Evolutionary conservation across 2,329 filamentous ascomycete genomes (phyloP), one percentile per base, ranked within the genome.

Genomic region (Trichoderma sp.): DNA sequence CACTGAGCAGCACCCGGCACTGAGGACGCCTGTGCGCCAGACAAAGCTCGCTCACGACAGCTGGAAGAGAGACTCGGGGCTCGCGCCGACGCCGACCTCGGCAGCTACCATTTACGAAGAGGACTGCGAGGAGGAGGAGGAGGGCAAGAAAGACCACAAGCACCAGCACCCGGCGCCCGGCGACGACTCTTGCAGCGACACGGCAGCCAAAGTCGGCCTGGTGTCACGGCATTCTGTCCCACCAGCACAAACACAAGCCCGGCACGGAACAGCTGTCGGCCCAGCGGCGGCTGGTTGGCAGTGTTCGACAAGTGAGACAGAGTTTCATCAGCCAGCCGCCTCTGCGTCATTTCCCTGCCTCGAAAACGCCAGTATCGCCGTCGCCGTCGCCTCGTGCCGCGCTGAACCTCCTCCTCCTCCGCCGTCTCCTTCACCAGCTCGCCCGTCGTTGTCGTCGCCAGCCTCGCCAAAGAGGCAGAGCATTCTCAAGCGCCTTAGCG

Each of bases 1-100:
- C 12, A 76, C 77, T 2, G 84, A 87, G 74, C 80, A 86, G 74
- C 85, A 87, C 71, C 85, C 85, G 22, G 82, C 84, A 17, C 79
- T 87, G 64, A 81, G 85, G 32, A 68, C 68, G 25, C 68, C 72
- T 5, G 35, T 69, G 10, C 35, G 74, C 10, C 65, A 70, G 22
- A 65, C 69, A 25, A 70, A 76, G 13, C 73, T 76, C 27, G 71
- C 71, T 52, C 71, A 76, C 15, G 79, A 83, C 69, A 78, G 80
- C 69, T 80, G 80, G 75, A 88, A 86, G 76, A 81, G 87, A 68
- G 86, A 88, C 72, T 88, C 86, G 27, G 84, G 82, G 8, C 80
- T 85, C 61, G 82, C 83, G 60, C 79, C 82, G 13, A 83, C 82
- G 29, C 73, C 74, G 13, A 69, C 70, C 1, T 71, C 72, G 27